Base-by-base conservation (phyloP, 2,329 filamentous ascomycete species). In the Alternaria solani region DNA sequence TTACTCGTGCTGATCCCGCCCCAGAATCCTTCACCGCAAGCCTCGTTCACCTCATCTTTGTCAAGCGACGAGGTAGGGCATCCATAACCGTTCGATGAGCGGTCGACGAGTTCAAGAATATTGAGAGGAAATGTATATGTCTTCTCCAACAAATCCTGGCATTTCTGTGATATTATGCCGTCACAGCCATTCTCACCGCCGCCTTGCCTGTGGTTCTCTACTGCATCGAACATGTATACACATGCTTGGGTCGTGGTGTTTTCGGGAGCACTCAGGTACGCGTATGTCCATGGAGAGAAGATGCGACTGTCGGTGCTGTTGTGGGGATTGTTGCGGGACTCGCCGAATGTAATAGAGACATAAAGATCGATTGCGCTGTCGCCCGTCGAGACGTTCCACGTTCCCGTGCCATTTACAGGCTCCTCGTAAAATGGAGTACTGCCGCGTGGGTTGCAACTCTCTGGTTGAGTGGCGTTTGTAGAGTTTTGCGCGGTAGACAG, bases 321-420 rank as follows among this genome's bases (percentile, higher is more conserved):
- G 2, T 11, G 8, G 4, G 18, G 18, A 2, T 39, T 7, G 9
- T 26, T 16, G 36, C 36, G 36, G 18, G 1, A 39, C 12, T 57
- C 48, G 32, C 49, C 41, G 7, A 53, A 38, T 18, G 49, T 57
- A 5, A 47, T 18, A 9, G 55, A 57, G 14, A 49, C 14, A 18
- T 52, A 39, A 8, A 32, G 5, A 7, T 57, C 49, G 30, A 16
- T 36, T 6, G 28, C 28, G 8, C 11, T 0, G 20, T 30, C 28
- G 28, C 14, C 6, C 12, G 34, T n/a, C 2, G 49, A n/a, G 3
- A 32, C 3, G 7, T 53, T 52, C 12, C n/a, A 11, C 18, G 48
- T 53, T 8, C 48, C 34, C 2, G 41, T 53, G 14, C 32, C 32
- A 12, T 53, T 53, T 12, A 34, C 14, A 20, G 48, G 41, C 12